Percentiles rank a stretch among this genome's conserved stretches.
Evolutionary conservation across 2,329 filamentous ascomycete genomes (phyloP).

Genomic region (Monosporascus sp.): DNA sequence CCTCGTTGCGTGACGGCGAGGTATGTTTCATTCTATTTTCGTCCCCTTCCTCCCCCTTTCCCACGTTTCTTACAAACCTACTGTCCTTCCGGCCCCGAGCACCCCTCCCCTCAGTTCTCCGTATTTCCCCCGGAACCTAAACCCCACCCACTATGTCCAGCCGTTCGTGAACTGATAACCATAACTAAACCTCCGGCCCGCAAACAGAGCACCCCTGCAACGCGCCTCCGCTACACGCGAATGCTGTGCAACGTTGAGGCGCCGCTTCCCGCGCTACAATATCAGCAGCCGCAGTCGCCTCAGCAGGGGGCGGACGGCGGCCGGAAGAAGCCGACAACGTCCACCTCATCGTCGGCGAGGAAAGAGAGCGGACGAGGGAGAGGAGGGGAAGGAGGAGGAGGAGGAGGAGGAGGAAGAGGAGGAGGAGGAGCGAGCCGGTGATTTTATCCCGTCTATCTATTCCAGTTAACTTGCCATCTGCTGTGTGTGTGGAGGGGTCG

Average conservation of each 20-base stretch:
- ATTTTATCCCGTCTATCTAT: not conserved
- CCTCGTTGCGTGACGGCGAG: conserved; percentile 47
- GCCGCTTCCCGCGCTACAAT: conserved; percentile 7
- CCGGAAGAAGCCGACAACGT: conserved; percentile 4
- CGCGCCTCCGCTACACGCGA: conserved; percentile 50
- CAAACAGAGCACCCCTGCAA: conserved; percentile 47
- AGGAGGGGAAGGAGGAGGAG: too few relatives aligned
- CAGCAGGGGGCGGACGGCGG: conserved; percentile 8
- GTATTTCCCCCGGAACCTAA: not conserved
- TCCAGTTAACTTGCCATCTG: too few relatives aligned
- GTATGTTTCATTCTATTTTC: conserved; percentile 33
- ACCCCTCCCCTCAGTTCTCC: not conserved
- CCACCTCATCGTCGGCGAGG: not conserved
- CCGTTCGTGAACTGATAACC: not conserved
- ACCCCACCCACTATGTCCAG: not conserved
- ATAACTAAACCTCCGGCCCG: not conserved
- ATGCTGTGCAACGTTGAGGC: conserved; percentile 49
- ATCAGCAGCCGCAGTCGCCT: not conserved
- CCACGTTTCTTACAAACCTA: not conserved
- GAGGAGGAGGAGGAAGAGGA: too few relatives aligned
- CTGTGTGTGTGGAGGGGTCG: too few relatives aligned
- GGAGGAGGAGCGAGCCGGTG: not conserved
- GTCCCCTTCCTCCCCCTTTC: not conserved
- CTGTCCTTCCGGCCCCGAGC: not conserved
- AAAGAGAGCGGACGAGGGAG: not conserved